Percentiles rank a stretch among this genome's conserved stretches.
Conservation (phyloP, 352 stramenopile species). For the Globisporangium megalacanthum region DNA sequence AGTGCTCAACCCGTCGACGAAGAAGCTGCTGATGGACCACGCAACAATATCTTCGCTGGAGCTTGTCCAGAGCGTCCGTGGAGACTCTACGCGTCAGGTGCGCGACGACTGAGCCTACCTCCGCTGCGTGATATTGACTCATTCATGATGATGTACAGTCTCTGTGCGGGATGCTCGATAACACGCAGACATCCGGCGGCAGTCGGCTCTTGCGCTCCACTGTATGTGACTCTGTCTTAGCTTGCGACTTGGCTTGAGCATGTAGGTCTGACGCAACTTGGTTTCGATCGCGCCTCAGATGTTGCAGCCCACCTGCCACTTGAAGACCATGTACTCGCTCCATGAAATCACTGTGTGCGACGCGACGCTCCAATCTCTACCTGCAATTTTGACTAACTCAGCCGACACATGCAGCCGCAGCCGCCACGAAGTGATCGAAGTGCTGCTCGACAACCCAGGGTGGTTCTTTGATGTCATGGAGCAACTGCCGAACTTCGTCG, state of each 20-base stretch:
- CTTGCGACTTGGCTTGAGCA: neutral
- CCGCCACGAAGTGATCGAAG: slow-evolving; percentile 62
- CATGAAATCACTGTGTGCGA: neutral
- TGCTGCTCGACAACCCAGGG: slow-evolving; percentile 74
- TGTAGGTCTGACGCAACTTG: neutral
- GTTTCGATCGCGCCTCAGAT: slow-evolving; percentile 62
- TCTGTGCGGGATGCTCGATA: slow-evolving; percentile 73
- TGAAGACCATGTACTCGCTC: slow-evolving; percentile 73
- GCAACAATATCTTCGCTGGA: slow-evolving; percentile 72
- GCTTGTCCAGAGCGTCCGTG: slow-evolving; percentile 50
- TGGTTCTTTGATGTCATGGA: slow-evolving; percentile 83
- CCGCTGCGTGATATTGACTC: neutral
- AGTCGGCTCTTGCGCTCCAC: slow-evolving; percentile 74
- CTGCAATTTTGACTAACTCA: too few relatives aligned
- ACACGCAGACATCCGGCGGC: slow-evolving; percentile 68
- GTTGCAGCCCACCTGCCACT: slow-evolving; percentile 63
- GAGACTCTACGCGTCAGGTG: slow-evolving; percentile 55
- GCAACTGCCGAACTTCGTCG: slow-evolving; percentile 58
- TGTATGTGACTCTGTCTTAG: slow-evolving; percentile 31
- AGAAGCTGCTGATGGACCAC: slow-evolving; percentile 80
- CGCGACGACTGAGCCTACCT: neutral
- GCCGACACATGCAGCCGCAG: slow-evolving; percentile 52
- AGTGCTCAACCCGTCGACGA: slow-evolving; percentile 63
- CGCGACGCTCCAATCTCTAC: too few relatives aligned
- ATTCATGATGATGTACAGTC: slow-evolving; percentile 28